Evolutionary conservation across 1,284 basidiomycete genomes (phyloP), one percentile per base, ranked within the genome.

Genomic region (Naganishia sp.): DNA sequence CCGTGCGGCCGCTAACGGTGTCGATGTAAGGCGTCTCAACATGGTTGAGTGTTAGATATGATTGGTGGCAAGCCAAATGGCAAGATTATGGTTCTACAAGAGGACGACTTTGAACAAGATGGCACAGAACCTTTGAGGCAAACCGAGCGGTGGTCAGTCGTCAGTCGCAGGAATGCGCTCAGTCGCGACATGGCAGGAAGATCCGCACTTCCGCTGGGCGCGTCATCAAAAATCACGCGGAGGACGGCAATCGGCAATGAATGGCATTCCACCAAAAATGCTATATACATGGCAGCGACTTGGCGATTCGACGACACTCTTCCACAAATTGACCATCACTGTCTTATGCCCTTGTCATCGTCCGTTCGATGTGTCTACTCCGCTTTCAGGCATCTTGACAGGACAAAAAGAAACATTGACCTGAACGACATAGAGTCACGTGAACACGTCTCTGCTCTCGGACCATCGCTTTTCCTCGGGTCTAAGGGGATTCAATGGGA

Each of bases 11-110:
- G 64, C 46, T 56, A 66, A 52, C 36, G 59, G 57, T 18, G 50
- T 59, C 31, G 65, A 66, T 6, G 65, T 55, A n/a, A 66, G 33
- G 28, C 55, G 65, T 61, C 65, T 60, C 50, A 66, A 60, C 65
- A 66, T 66, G 57, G 59, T 66, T 60, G 52, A 50, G 57, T 50
- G 33, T 25, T 50, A 43, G 45, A 4, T 25, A 4, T 15, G 36
- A 25, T 11, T 52, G 21, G 13, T 52, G 11, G 36, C 59, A 52
- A 61, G 59, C 59, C 59, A n/a, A 28, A 23, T 43, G 59, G 59
- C 59, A 61, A 61, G 39, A 43, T 31, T 10, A 21, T 25, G 56
- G 23, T 1, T 39, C 43, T 43, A 15, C n/a, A 10, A 48, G 9
- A 21, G 44, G 28, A 16, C 11, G 28, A 31, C 5, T 11, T 25